phyloP scores from a whole-genome alignment of 805 yeast genomes.

The Candida ortonii region DNA sequence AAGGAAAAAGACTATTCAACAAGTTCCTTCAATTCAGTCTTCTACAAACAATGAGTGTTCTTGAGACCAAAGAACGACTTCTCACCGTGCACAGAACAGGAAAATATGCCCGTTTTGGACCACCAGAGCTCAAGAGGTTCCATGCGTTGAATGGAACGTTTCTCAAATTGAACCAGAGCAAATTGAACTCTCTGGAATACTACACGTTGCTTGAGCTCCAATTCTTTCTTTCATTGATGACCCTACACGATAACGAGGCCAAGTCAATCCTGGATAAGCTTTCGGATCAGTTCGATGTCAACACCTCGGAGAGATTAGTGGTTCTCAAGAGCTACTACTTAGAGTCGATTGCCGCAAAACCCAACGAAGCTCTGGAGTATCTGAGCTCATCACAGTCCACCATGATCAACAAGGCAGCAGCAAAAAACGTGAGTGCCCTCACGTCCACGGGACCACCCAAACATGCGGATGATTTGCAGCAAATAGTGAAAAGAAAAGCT shows the following conservation, averaged over 20 bases:
- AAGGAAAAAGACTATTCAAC: too few relatives aligned
- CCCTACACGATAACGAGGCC: slow-evolving; percentile 72
- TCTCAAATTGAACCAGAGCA: slow-evolving; percentile 18
- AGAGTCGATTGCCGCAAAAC: slow-evolving; percentile 48
- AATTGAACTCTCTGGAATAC: slow-evolving; percentile 42
- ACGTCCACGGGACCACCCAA: slow-evolving; percentile 26
- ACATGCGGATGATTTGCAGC: slow-evolving; percentile 25
- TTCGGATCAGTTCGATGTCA: slow-evolving; percentile 59
- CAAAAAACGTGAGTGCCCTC: slow-evolving; percentile 22
- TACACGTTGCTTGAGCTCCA: slow-evolving; percentile 67
- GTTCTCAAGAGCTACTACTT: slow-evolving; percentile 53
- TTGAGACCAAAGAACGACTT: slow-evolving; percentile 35
- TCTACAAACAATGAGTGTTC: too few relatives aligned
- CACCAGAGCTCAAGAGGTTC: slow-evolving; percentile 40
- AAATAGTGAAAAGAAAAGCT: slow-evolving; percentile 19
- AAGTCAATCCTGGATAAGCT: slow-evolving; percentile 60
- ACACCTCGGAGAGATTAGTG: slow-evolving; percentile 52
- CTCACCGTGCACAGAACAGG: slow-evolving; percentile 50
- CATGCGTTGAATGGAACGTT: slow-evolving; percentile 42
- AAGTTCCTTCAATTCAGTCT: too few relatives aligned
- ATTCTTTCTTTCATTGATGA: slow-evolving; percentile 58
- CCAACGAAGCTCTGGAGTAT: slow-evolving; percentile 35
- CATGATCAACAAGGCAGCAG: slow-evolving; percentile 17
- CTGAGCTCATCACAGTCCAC: slow-evolving; percentile 22
- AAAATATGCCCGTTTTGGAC: slow-evolving; percentile 46